Conservation (phyloP, 1,284 basidiomycete genomes). For the Chiua sp. region DNA sequence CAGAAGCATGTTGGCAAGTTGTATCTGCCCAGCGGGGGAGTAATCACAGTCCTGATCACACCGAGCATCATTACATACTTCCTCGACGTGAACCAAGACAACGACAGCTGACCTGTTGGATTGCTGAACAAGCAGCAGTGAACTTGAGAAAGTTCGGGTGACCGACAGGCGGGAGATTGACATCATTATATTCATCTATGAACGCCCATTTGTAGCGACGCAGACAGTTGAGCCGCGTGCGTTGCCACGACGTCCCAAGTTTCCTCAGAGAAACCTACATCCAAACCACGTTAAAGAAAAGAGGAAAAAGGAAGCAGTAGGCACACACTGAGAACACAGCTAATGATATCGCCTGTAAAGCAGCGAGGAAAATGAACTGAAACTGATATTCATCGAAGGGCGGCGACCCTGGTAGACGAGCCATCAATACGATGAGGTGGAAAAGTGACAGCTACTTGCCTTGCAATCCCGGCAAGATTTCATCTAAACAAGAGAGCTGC, state of each 20-base stretch:
- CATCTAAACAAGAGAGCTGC: no score
- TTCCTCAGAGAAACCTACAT: slow-evolving; percentile 41
- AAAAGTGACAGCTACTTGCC: no score
- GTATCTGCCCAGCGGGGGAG: slow-evolving; percentile 44
- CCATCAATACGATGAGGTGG: no score
- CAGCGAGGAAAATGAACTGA: slow-evolving; percentile 54
- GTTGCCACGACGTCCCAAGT: slow-evolving; percentile 39
- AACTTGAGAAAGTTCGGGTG: slow-evolving; percentile 52
- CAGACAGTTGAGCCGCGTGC: slow-evolving; percentile 55
- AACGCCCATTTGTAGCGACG: slow-evolving; percentile 81
- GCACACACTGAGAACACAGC: slow-evolving; percentile 53
- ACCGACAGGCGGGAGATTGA: slow-evolving; percentile 46
- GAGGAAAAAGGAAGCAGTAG: not conserved
- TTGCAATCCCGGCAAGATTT: no score
- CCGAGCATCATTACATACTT: not conserved
- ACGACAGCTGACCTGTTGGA: slow-evolving; percentile 37
- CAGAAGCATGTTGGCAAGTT: slow-evolving; percentile 47
- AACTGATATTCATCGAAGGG: slow-evolving; percentile 54
- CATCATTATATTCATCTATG: slow-evolving; percentile 54
- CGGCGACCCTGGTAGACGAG: slow-evolving; percentile 42
- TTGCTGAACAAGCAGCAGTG: slow-evolving; percentile 40
- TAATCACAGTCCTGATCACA: slow-evolving; percentile 38
- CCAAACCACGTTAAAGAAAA: not conserved
- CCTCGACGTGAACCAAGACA: not conserved
- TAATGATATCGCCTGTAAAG: slow-evolving; percentile 56